Conservation (phyloP, 345 rosid genomes). For the Erysimum cheiranthoides region DNA sequence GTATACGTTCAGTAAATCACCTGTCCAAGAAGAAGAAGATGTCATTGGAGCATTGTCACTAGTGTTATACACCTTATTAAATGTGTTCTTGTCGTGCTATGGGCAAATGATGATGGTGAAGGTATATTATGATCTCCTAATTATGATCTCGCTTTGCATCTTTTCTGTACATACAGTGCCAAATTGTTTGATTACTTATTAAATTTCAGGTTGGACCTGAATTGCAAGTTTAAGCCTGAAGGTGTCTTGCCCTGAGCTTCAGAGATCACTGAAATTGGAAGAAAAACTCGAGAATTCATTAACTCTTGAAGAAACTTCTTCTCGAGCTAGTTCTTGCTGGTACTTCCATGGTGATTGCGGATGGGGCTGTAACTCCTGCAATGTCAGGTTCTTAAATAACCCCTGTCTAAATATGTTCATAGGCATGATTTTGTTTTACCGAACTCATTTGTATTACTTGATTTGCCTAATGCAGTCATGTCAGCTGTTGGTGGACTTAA, state of each 20-base stretch:
- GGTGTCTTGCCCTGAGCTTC: conserved; percentile 97
- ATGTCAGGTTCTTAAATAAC: conserved; percentile 81
- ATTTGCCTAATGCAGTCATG: conserved; percentile 66
- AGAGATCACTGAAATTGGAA: conserved; percentile 93
- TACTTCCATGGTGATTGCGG: conserved; percentile 97
- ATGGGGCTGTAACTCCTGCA: conserved; percentile 97
- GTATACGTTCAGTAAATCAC: conserved; percentile 91
- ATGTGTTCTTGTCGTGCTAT: conserved; percentile 93
- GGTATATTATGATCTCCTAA: conserved; percentile 53
- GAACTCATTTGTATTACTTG: conserved; percentile 21
- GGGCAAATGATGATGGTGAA: conserved; percentile 99
- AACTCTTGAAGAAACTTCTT: conserved; percentile 75
- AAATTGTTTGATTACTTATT: conserved; percentile 9
- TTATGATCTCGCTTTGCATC: not conserved
- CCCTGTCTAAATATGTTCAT: conserved; percentile 34
- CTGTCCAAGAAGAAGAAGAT: conserved; percentile 81
- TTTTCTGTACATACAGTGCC: not conserved
- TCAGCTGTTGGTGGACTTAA: conserved; percentile 98
- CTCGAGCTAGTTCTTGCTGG: conserved; percentile 93
- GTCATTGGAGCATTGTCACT: conserved; percentile 93
- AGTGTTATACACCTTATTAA: conserved; percentile 87
- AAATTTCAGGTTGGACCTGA: conserved; percentile 85
- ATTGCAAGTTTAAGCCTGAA: conserved; percentile 95
- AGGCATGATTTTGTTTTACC: conserved; percentile 15
- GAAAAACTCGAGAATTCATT: conserved; percentile 88